phyloP scores from a whole-genome alignment of 352 stramenopile genomes.

The Phytopythium cucurbitacearum region DNA sequence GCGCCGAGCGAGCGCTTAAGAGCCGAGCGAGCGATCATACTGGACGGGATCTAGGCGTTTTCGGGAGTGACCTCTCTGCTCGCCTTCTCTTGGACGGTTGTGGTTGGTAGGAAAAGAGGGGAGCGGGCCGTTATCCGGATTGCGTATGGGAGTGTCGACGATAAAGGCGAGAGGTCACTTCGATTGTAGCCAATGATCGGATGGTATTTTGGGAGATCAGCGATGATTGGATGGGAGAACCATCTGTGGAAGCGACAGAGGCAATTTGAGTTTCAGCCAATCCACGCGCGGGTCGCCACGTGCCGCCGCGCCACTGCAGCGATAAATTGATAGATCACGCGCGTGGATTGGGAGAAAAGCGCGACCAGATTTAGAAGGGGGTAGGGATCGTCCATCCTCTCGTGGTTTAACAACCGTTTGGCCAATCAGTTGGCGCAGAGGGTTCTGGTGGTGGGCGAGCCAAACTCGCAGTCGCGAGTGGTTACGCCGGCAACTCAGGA shows the following conservation, averaged over 20 bases:
- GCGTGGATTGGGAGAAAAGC: background rate
- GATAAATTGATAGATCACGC: background rate
- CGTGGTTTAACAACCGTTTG: slow-evolving; percentile 4
- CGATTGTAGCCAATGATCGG: no score
- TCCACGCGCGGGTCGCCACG: slow-evolving; percentile 4
- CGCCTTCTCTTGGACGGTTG: background rate
- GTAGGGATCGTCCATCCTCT: background rate
- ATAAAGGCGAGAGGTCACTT: no score
- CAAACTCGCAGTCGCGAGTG: no score
- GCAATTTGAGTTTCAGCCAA: slow-evolving; percentile 11
- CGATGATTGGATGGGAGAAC: background rate
- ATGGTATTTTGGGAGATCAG: no score
- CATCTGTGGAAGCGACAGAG: no score
- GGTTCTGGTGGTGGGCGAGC: slow-evolving; percentile 3
- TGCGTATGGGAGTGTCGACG: no score
- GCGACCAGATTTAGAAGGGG: background rate
- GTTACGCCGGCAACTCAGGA: no score
- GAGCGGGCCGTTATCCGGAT: slow-evolving; percentile 1
- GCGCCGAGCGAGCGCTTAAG: slow-evolving; percentile 54
- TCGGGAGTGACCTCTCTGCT: background rate
- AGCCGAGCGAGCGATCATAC: slow-evolving; percentile 48
- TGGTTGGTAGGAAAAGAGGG: slow-evolving; percentile 6
- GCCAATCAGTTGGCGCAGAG: background rate
- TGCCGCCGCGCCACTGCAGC: slow-evolving; percentile 11
- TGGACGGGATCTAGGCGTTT: slow-evolving; percentile 1